phyloP scores from a whole-genome alignment of 768 basidiomycete genomes.

The Boletus reticulatus region DNA sequence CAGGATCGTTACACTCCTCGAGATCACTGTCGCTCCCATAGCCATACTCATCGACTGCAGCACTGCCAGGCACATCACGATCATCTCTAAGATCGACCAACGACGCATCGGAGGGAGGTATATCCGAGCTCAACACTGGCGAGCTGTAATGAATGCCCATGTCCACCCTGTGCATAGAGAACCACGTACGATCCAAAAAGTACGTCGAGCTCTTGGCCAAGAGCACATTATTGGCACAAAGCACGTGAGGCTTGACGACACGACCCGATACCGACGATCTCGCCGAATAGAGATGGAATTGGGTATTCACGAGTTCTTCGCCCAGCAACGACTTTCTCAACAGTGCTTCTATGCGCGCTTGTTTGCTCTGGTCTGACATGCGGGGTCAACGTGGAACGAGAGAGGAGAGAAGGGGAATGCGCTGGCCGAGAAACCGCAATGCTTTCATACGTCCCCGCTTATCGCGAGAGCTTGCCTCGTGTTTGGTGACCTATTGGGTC shows the following conservation, averaged over 20 bases:
- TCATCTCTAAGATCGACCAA: background rate
- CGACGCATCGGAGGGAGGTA: background rate
- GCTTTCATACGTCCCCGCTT: too few species aligned
- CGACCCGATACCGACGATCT: background rate
- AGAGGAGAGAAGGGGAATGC: too few species aligned
- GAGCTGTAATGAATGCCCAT: background rate
- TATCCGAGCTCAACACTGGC: background rate
- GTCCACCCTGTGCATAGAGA: too few species aligned
- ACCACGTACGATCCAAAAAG: constrained; percentile 8
- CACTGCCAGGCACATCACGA: background rate
- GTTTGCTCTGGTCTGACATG: constrained; percentile 5
- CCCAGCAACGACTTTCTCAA: constrained; percentile 27
- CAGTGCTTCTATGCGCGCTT: constrained; percentile 18
- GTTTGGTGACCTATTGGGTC: too few species aligned
- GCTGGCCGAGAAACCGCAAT: too few species aligned
- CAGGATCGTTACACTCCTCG: background rate
- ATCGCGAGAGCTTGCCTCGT: too few species aligned
- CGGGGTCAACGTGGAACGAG: background rate
- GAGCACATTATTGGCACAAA: constrained; percentile 30
- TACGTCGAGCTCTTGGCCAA: constrained; percentile 24
- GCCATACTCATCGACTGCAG: background rate
- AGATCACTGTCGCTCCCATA: background rate
- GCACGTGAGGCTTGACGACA: constrained; percentile 16
- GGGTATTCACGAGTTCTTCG: constrained; percentile 28
- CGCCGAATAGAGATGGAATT: constrained; percentile 29